Conservation (phyloP, 2,329 filamentous ascomycete species). For the Orbilia oligospora region DNA sequence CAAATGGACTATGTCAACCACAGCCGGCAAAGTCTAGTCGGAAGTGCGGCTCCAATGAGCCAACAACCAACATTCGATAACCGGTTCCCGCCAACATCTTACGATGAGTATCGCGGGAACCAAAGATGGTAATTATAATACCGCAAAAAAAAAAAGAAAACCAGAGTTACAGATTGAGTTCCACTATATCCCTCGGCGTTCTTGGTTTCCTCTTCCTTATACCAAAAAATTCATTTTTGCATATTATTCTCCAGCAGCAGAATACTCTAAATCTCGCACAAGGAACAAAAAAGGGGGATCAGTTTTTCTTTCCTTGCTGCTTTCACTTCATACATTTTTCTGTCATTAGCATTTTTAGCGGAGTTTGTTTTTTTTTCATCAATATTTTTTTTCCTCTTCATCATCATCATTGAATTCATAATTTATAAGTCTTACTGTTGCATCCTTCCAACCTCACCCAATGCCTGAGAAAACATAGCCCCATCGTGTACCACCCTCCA, state of each 20-base stretch:
- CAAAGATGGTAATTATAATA: constrained; percentile 32
- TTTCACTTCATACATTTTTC: neutral
- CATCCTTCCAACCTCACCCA: constrained; percentile 12
- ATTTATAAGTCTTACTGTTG: constrained; percentile 35
- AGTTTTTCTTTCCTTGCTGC: constrained; percentile 12
- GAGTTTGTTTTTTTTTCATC: constrained; percentile 48
- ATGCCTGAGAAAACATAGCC: constrained; percentile 21
- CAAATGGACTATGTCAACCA: constrained; percentile 38
- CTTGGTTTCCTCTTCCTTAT: constrained; percentile 23
- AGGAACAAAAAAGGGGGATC: constrained; percentile 5
- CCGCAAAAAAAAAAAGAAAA: constrained; percentile 12
- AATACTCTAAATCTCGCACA: constrained; percentile 8
- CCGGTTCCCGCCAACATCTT: constrained; percentile 53
- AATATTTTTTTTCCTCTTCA: constrained; percentile 11
- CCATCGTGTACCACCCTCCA: constrained; percentile 31
- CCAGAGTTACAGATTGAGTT: constrained; percentile 30
- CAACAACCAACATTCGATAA: constrained; percentile 24
- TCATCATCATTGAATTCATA: constrained; percentile 41
- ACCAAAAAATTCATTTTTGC: constrained; percentile 38
- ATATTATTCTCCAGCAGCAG: constrained; percentile 5
- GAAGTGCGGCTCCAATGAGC: constrained; percentile 45
- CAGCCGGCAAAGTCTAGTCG: constrained; percentile 57
- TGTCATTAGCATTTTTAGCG: constrained; percentile 60
- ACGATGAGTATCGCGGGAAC: constrained; percentile 54
- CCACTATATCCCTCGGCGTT: constrained; percentile 36